A percentile compares a stretch with the other conserved stretches of the same genome.
These are phyloP conservation scores for Sanghuangporus weigelae DNA, from an alignment of 1,284 basidiomycete species.

Conservation along the genomic window DNA sequence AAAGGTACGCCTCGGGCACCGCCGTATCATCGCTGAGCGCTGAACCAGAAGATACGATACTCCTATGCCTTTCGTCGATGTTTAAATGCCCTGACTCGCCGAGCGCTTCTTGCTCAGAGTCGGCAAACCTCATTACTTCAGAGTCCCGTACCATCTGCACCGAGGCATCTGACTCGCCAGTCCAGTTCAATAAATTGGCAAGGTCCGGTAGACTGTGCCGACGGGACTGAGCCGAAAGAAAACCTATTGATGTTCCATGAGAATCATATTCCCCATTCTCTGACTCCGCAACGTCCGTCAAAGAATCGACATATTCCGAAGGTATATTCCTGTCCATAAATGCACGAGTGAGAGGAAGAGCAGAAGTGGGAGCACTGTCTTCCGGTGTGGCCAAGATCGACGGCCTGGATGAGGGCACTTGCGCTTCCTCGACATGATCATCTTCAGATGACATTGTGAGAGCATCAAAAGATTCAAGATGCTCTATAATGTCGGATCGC, in stretches of 20 bases:
- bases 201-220: not conserved
- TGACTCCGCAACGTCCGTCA: not conserved
- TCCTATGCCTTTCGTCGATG: not conserved
- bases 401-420: not conserved
- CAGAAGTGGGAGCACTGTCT: not conserved
- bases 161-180: not conserved
- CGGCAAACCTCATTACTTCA: not conserved
- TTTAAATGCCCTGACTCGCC: not conserved
- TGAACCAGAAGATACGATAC: not conserved
- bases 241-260: not conserved
- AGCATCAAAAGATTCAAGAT: not conserved
- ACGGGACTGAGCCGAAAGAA: not conserved
- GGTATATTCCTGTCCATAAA: slow-evolving; percentile 13
- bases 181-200: not conserved
- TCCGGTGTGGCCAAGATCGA: slow-evolving; percentile 3
- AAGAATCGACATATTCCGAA: not conserved
- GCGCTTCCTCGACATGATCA: not conserved
- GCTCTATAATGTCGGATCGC: not conserved
- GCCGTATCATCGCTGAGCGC: not conserved
- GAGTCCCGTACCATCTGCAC: not conserved
- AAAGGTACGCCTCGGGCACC: not conserved
- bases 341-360: slow-evolving; percentile 14
- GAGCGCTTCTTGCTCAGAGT: not conserved
- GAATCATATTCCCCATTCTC: not conserved
- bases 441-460: not conserved